Evolutionary conservation across 2,329 filamentous ascomycete genomes (phyloP).

Genomic region (Metarhizium album): DNA sequence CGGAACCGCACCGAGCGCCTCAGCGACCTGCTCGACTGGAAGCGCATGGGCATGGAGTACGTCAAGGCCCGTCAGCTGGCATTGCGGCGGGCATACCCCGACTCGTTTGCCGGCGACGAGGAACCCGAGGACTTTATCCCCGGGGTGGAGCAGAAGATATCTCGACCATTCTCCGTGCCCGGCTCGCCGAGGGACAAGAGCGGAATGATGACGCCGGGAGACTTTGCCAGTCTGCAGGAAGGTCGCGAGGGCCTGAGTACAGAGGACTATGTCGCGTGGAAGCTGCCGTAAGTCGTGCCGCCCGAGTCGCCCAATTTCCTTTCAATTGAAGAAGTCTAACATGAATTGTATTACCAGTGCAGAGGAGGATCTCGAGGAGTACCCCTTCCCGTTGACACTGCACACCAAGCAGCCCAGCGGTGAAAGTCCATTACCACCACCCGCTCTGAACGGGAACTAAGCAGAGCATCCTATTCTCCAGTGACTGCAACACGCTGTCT

Average conservation of each 20-base stretch:
- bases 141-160: slow-evolving; percentile 89
- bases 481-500: not conserved
- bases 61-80: slow-evolving; percentile 94
- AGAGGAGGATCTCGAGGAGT: slow-evolving; percentile 80
- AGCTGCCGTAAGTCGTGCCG: slow-evolving; percentile 69
- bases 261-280: slow-evolving; percentile 98
- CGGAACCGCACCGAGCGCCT: slow-evolving; percentile 91
- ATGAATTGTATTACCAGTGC: slow-evolving; percentile 46
- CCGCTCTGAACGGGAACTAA: slow-evolving; percentile 12
- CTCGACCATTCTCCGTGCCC: slow-evolving; percentile 83
- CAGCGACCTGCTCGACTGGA: slow-evolving; percentile 95
- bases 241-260: slow-evolving; percentile 86
- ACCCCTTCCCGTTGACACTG: slow-evolving; percentile 48
- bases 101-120: slow-evolving; percentile 69
- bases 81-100: slow-evolving; percentile 80
- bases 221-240: slow-evolving; percentile 94
- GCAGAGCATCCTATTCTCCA: not conserved
- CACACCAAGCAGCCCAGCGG: slow-evolving; percentile 37
- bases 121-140: slow-evolving; percentile 86
- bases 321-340: not conserved
- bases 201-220: slow-evolving; percentile 98
- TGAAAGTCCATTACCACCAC: slow-evolving; percentile 14
- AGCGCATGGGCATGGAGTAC: slow-evolving; percentile 98
- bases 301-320: not conserved
- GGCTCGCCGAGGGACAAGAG: slow-evolving; percentile 83